Conservation (phyloP, 768 basidiomycete species). For the Lyophyllum atratum region DNA sequence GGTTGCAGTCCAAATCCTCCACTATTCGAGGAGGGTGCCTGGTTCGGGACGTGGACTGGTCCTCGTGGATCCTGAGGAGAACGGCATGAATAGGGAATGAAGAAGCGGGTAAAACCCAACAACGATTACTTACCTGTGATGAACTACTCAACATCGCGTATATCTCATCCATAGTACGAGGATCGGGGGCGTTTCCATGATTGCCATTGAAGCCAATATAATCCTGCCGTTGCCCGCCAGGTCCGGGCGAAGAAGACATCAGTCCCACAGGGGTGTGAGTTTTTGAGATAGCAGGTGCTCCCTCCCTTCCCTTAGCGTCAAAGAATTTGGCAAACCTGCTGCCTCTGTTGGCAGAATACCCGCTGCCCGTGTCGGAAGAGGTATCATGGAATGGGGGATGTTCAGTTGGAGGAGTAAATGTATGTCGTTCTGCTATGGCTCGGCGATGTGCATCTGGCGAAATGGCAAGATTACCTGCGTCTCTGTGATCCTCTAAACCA, state of each 20-base stretch:
- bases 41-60: constrained; percentile 18
- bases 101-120: background rate
- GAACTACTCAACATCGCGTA: constrained; percentile 81
- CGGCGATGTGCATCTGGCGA: constrained; percentile 15
- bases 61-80: constrained; percentile 32
- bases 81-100: background rate
- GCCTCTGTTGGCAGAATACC: constrained; percentile 61
- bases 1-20: constrained; percentile 34
- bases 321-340: constrained; percentile 90
- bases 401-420: constrained; percentile 21
- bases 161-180: constrained; percentile 75
- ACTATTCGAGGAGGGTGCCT: constrained; percentile 27
- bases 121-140: constrained; percentile 55
- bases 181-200: constrained; percentile 43
- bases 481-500: constrained; percentile 24
- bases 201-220: constrained; percentile 31
- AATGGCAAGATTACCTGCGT: constrained; percentile 11
- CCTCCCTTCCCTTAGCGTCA: constrained; percentile 66
- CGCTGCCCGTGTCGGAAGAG: constrained; percentile 36
- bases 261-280: constrained; percentile 37
- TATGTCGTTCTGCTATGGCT: constrained; percentile 11
- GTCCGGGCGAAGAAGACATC: constrained; percentile 47
- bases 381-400: constrained; percentile 10
- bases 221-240: constrained; percentile 47
- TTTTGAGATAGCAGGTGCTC: constrained; percentile 33